Evolutionary conservation across 345 rosid genomes (phyloP).

Genomic region (Anacardium occidentale): DNA sequence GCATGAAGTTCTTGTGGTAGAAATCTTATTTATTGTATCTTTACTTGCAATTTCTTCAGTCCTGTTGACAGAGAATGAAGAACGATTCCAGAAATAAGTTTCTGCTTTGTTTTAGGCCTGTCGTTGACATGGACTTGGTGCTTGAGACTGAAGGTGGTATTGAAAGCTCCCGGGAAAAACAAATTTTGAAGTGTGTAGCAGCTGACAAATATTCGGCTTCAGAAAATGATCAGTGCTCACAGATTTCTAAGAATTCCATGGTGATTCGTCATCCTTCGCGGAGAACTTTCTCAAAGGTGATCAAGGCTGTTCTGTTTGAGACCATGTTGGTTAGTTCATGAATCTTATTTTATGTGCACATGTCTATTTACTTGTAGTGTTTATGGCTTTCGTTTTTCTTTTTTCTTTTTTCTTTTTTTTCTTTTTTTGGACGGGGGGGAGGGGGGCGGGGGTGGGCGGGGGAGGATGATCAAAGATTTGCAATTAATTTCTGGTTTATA

Average conservation of each 20-base stretch:
- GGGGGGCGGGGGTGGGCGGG: too few species aligned
- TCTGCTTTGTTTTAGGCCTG: conserved; percentile 46
- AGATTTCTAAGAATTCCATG: conserved; percentile 7
- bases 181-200: not conserved
- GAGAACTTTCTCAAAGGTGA: conserved; percentile 29
- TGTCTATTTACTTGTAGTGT: not conserved
- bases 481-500: not conserved
- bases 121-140: conserved; percentile 31
- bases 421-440: too few species aligned
- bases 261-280: conserved; percentile 18
- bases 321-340: conserved; percentile 33
- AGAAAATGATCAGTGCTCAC: not conserved
- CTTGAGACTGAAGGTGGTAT: conserved; percentile 18
- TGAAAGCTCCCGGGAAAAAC: not conserved
- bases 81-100: conserved; percentile 40
- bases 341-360: not conserved
- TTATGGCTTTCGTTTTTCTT: not conserved
- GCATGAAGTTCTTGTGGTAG: not conserved
- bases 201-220: conserved; percentile 6
- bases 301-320: conserved; percentile 40
- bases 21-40: not conserved
- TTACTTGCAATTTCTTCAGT: not conserved
- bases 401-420: too few species aligned
- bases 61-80: conserved; percentile 19
- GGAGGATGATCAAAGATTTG: not conserved